Evolutionary conservation across 1,284 basidiomycete genomes (phyloP), one percentile per base, ranked within the genome.

Genomic region (Cutaneotrichosporon sp.): DNA sequence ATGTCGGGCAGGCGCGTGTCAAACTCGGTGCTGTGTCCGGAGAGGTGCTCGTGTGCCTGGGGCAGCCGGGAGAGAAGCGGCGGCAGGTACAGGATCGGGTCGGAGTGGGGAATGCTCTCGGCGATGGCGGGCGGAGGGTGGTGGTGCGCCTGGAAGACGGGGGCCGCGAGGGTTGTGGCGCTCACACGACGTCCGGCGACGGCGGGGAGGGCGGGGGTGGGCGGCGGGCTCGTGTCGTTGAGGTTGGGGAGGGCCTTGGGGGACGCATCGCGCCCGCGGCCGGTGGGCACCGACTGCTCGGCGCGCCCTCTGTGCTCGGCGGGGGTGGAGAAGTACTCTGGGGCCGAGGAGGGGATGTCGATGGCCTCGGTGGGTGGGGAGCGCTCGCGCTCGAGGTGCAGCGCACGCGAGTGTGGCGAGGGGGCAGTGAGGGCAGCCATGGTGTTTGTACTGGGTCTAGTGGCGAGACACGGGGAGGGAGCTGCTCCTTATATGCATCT

Each of bases 1-100:
- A 95, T 92, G 65, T 89, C 81, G 0, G 92, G 92, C 1, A 95
- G 82, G 31, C 86, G 87, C 0, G 89, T 88, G 67, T 86, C 83
- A 10, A 91, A 92, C 20, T 84, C 78, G 56, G 64, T 58, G 0
- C 72, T 53, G 9, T 59, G 60, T 53, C 65, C 36, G 14, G 43
- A 42, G 20, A 59, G 53, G 47, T 67, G 60, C 2, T 56, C 62
- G 61, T 69, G 66, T 84, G 6, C 55, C 54, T 67, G 62, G 1
- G 74, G 77, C 2, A 92, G 82, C 14, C 87, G 87, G 2, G 89
- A 91, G 14, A 92, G 82, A 6, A 92, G 82, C 2, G 90, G 91
- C 8, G 91, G 91, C 13, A 91, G 84, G 74, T 91, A 92, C 34
- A 92, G 80, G 50, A 91, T 81, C 1, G 87, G 85, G 9, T 80